These are phyloP conservation scores for Vitis hybrid DNA, from an alignment of 177 flowering plant species.

Conservation along the genomic window DNA sequence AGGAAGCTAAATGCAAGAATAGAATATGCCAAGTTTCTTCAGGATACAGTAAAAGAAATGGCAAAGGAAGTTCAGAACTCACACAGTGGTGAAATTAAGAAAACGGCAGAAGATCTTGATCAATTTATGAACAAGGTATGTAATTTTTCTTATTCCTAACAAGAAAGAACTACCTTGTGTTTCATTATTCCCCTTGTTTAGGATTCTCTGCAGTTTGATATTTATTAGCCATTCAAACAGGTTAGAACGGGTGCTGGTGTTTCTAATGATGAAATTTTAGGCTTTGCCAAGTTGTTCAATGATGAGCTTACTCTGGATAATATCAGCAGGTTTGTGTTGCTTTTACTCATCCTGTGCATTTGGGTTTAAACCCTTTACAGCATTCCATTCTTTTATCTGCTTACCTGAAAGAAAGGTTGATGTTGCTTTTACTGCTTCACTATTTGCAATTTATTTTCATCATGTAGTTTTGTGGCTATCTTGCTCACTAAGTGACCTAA, in stretches of 20 bases:
- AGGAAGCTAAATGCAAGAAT: constrained; percentile 79
- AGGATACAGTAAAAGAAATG: constrained; percentile 93
- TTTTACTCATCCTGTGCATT: background rate
- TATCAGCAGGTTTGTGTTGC: constrained; percentile 67
- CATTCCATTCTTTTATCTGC: too few species aligned
- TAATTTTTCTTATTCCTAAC: background rate
- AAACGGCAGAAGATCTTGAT: constrained; percentile 93
- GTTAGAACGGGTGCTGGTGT: constrained; percentile 74
- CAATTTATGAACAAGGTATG: constrained; percentile 73
- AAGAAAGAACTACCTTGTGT: background rate
- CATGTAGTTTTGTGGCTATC: too few species aligned
- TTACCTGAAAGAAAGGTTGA: too few species aligned
- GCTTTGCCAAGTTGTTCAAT: constrained; percentile 92
- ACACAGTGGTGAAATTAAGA: constrained; percentile 75
- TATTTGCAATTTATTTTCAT: background rate
- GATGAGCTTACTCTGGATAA: constrained; percentile 93
- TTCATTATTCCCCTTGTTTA: background rate
- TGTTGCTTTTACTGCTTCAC: background rate
- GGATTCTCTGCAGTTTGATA: background rate
- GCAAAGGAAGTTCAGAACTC: constrained; percentile 89
- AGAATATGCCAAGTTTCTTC: constrained; percentile 90
- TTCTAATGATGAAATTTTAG: constrained; percentile 83
- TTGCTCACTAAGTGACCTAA: background rate
- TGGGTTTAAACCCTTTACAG: too few species aligned
- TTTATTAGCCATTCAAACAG: constrained; percentile 24